Conservation (phyloP, 257 asterid genomes). For the Nicotiana attenuata region DNA sequence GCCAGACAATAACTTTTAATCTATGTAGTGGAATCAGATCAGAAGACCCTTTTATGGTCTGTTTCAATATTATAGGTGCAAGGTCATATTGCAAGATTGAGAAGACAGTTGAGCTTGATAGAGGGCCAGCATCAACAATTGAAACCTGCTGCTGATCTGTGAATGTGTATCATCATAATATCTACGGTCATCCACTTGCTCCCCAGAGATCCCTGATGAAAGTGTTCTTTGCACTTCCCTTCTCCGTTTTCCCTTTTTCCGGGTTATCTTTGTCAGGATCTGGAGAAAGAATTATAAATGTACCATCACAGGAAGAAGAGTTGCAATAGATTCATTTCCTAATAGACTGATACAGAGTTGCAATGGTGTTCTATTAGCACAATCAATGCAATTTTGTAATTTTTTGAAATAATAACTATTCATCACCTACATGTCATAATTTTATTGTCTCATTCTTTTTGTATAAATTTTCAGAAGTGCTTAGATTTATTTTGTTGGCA, state of each 20-base stretch:
- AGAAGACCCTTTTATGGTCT: conserved; percentile 12
- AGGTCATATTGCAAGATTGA: conserved; percentile 77
- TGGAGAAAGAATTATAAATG: background rate
- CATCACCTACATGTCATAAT: background rate
- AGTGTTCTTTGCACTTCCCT: background rate
- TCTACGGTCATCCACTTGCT: conserved; percentile 12
- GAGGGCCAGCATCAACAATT: conserved; percentile 60
- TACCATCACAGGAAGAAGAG: background rate
- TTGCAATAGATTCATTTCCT: background rate
- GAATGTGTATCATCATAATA: conserved; percentile 24
- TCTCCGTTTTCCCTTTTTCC: background rate
- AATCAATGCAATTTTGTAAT: background rate
- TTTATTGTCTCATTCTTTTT: background rate
- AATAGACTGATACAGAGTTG: background rate
- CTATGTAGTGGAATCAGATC: background rate
- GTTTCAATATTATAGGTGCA: conserved; percentile 53
- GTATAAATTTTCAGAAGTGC: background rate
- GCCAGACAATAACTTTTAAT: background rate
- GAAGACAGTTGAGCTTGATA: conserved; percentile 66
- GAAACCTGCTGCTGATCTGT: conserved; percentile 53
- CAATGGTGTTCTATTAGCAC: background rate
- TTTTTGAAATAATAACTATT: background rate
- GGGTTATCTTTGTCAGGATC: background rate
- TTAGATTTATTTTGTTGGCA: background rate
- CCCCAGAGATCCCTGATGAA: background rate